Conservation (phyloP, 1,284 basidiomycete species). For the Irpex sp. region DNA sequence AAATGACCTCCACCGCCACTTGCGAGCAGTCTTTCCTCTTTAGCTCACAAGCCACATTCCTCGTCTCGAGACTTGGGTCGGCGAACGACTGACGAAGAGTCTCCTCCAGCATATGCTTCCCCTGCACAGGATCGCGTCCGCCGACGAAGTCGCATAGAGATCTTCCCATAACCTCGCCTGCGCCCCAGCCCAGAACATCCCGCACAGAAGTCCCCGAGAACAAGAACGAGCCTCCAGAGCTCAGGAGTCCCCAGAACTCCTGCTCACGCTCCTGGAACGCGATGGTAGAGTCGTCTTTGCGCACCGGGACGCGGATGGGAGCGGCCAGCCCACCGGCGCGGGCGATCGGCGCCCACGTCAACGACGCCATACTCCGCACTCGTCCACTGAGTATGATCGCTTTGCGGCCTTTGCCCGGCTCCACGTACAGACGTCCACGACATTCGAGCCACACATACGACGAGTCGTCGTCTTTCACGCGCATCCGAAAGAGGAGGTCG, state of each 20-base stretch:
- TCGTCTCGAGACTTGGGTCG: constrained; percentile 21
- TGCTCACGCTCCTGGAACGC: constrained; percentile 20
- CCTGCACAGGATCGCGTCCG: constrained; percentile 17
- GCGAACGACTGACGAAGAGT: constrained; percentile 19
- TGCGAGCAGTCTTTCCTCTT: constrained; percentile 31
- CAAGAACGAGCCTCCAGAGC: constrained; percentile 46
- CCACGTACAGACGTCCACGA: constrained; percentile 80
- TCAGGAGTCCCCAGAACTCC: constrained; percentile 62
- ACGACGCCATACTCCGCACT: constrained; percentile 58
- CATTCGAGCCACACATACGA: constrained; percentile 85
- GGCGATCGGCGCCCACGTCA: constrained; percentile 59
- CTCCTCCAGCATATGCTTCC: constrained; percentile 19
- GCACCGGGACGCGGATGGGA: constrained; percentile 1
- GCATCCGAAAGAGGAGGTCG: constrained; percentile 76
- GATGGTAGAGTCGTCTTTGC: constrained; percentile 5
- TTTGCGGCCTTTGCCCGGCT: constrained; percentile 88
- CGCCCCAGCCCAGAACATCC: constrained; percentile 63
- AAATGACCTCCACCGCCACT: constrained; percentile 32
- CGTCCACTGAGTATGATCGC: constrained; percentile 83
- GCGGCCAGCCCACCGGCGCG: constrained; percentile 43
- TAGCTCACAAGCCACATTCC: constrained; percentile 29
- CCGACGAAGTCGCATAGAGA: constrained; percentile 50
- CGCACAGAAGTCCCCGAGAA: constrained; percentile 47
- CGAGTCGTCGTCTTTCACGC: constrained; percentile 47
- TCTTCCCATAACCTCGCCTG: constrained; percentile 69